Evolutionary conservation across 2,329 filamentous ascomycete species (phyloP), one percentile per base, ranked within the genome.

Genomic region (Penicillium aurantiogriseum): DNA sequence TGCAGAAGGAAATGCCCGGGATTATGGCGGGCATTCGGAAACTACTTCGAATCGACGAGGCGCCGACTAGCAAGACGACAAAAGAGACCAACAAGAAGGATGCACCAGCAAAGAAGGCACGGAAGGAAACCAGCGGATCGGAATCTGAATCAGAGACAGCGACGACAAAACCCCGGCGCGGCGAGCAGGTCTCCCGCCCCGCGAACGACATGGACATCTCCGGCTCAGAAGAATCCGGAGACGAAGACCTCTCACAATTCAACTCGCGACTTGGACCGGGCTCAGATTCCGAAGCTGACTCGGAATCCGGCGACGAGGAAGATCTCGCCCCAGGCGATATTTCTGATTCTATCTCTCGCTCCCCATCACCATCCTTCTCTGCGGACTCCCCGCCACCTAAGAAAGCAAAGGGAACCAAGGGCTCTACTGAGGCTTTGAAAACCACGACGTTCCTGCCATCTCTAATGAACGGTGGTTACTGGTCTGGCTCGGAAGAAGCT

Each of bases 381-480:
- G 63, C 36, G 3, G 51, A 58, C 31, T 64, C 64, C 33, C 63
- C 38, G 36, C 64, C 49, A 64, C 33, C 66, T 38, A 70, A 71
- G 11, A 71, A 70, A 62, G 29, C 58, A 29, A 70, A 70, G 43
- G 57, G 46, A 13, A 53, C 44, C 43, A 65, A 65, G 35, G 56
- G 63, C 5, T 51, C 63, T 15, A 45, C 56, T 17, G 65, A 63
- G 9, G 65, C 65, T 39, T 63, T 56, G 36, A 63, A 67, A 59
- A 66, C 70, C 54, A 85, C 84, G 0, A 80, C 81, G 3, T 87
- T 87, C 71, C 72, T 88, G 17, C 85, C 85, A 0, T 84, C 84
- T 2, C 78, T 88, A 11, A 83, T 80, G 54, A 81, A 85, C 71
- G 83, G 80, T 17, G 83, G 83, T 39, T 88, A 88, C 71, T 81